These are phyloP conservation scores for Stephania japonica DNA, from an alignment of 164 flowering plant genomes.

Conservation along the genomic window DNA sequence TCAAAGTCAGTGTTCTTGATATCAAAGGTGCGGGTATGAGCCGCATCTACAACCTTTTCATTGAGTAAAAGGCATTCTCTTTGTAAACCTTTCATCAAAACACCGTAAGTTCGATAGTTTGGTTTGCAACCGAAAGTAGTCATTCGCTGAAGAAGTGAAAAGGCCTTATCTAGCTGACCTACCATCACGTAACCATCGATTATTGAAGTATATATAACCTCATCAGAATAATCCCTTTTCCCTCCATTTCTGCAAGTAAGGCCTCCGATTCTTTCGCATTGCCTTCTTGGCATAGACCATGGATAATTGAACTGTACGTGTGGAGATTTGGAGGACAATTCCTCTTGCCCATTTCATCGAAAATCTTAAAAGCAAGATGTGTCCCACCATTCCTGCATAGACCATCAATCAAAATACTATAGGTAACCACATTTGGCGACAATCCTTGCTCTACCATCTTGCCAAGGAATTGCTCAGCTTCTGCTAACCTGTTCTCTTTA, in stretches of 20 bases:
- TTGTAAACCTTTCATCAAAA: constrained; percentile 63
- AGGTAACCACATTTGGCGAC: constrained; percentile 63
- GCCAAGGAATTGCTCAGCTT: constrained; percentile 34
- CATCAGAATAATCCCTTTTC: constrained; percentile 51
- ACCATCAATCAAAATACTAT: constrained; percentile 67
- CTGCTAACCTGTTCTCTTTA: constrained; percentile 35
- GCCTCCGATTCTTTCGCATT: constrained; percentile 52
- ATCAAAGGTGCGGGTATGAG: constrained; percentile 13
- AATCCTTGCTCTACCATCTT: constrained; percentile 49
- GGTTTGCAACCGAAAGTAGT: constrained; percentile 45
- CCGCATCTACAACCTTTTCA: constrained; percentile 29
- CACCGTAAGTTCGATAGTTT: constrained; percentile 55
- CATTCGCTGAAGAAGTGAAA: constrained; percentile 49
- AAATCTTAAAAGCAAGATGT: constrained; percentile 45
- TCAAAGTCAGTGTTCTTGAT: constrained; percentile 26
- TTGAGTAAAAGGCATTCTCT: constrained; percentile 30
- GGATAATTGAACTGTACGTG: constrained; percentile 56
- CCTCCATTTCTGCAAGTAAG: constrained; percentile 51
- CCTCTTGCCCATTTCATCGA: constrained; percentile 51
- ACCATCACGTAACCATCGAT: constrained; percentile 61
- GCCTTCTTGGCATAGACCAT: constrained; percentile 71
- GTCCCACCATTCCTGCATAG: constrained; percentile 50
- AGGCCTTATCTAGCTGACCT: constrained; percentile 57
- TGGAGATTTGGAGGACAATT: constrained; percentile 50
- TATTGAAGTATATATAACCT: constrained; percentile 52